Evolutionary conservation across 2,329 filamentous ascomycete species (phyloP), one percentile per base, ranked within the genome.

Genomic region (Claviceps citrina): DNA sequence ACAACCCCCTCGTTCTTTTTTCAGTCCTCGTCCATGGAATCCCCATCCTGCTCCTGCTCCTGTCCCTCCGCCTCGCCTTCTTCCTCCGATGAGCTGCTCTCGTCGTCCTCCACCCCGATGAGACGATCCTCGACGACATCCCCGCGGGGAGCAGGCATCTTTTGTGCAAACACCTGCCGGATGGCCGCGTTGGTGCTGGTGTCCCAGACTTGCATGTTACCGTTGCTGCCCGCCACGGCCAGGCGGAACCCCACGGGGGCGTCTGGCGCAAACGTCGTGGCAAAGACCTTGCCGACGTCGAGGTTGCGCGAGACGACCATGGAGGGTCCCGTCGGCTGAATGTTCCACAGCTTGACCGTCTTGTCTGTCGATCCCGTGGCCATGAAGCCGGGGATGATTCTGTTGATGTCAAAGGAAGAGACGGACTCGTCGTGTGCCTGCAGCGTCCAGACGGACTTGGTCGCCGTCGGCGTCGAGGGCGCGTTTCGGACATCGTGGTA

Each of bases 281-380:
- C 84, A 62, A 98, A 98, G 28, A 98, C 82, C 63, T 89, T 93
- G 44, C 91, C 91, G 15, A 98, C 84, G 40, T 93, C 91, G 34
- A 96, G 67, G 59, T 96, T 89, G 49, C 91, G 78, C 20, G 84
- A 83, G 5, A 93, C 84, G 1, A 98, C 85, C 75, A 98, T 83
- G 44, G 78, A 83, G 1, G 91, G 91, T 2, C 85, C 86, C 31
- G 74, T 73, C 10, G 80, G 61, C 50, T 81, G 73, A 42, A 95
- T 77, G 62, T 94, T 94, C 91, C 91, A 98, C 42, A 98, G 70
- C 70, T 98, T 98, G 51, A 96, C 86, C 5, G 81, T 84, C 67
- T 85, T 89, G 67, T 98, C 91, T 12, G 84, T 87, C 2, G 86
- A 94, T 3, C 87, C 91, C 0, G 91, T 96, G 12, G 77, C 91